Conservation (phyloP, 139 green algal species). For the Auxenochlorella pyrenoidosa region DNA sequence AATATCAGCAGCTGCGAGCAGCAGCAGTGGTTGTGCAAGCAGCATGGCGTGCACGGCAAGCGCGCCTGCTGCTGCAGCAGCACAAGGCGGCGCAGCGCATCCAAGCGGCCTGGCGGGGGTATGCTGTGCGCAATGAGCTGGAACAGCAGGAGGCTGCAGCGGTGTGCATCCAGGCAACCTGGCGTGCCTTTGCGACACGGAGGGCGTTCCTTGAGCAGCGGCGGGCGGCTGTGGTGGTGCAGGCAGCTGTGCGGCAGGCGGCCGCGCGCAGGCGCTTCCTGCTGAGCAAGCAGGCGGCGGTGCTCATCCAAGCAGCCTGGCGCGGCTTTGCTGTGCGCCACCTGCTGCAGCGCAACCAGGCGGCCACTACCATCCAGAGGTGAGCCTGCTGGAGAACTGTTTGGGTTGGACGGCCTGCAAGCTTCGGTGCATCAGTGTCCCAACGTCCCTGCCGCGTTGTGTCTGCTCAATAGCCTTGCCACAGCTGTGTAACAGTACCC, state of each 20-base stretch:
- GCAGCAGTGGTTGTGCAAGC: slow-evolving; percentile 30
- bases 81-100: slow-evolving; percentile 29
- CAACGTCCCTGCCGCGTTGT: too few relatives aligned
- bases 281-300: neutral
- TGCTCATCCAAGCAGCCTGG: slow-evolving; percentile 45
- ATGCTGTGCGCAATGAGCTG: slow-evolving; percentile 30
- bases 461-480: too few relatives aligned
- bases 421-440: too few relatives aligned
- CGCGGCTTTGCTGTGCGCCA: slow-evolving; percentile 21
- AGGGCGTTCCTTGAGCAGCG: neutral
- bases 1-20: slow-evolving; percentile 16
- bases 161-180: slow-evolving; percentile 42
- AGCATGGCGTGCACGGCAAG: slow-evolving; percentile 38
- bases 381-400: slow-evolving; percentile 27
- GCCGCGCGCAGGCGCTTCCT: slow-evolving; percentile 13
- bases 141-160: slow-evolving; percentile 47
- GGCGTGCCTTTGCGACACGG: slow-evolving; percentile 15
- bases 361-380: slow-evolving; percentile 25
- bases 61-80: slow-evolving; percentile 23
- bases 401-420: neutral
- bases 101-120: slow-evolving; percentile 5
- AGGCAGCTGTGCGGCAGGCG: slow-evolving; percentile 38
- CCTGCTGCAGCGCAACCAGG: slow-evolving; percentile 7
- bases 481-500: neutral
- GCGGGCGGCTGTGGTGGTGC: slow-evolving; percentile 45